Evolutionary conservation across 129 eudicot species (phyloP).

Genomic region (Helianthus annuus): DNA sequence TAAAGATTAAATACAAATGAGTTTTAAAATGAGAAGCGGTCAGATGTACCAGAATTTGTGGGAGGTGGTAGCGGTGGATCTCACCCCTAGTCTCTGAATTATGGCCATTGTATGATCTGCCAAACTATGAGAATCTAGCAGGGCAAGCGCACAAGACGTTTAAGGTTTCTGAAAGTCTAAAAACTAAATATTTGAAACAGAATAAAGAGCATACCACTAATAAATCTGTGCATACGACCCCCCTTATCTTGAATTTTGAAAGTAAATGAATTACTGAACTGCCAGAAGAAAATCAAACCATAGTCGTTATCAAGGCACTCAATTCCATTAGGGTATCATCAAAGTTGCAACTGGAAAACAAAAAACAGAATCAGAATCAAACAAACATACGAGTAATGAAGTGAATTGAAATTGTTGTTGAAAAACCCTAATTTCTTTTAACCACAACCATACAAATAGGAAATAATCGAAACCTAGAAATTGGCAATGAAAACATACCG

Average conservation of each 20-base stretch:
- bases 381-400: no score
- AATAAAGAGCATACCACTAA: conserved; percentile 53
- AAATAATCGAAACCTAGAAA: no score
- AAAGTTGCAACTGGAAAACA: no score
- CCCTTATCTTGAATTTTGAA: conserved; percentile 87
- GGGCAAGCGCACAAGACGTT: conserved; percentile 9
- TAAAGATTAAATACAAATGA: no score
- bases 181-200: background rate
- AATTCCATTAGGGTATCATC: no score
- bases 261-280: conserved; percentile 42
- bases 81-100: conserved; percentile 87
- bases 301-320: no score
- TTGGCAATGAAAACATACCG: no score
- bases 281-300: no score
- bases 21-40: background rate
- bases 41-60: conserved; percentile 78
- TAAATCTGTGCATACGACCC: conserved; percentile 91
- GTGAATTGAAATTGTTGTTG: no score
- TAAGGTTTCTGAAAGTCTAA: background rate
- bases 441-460: no score
- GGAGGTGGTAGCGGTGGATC: conserved; percentile 79
- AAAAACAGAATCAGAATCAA: no score
- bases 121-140: conserved; percentile 72
- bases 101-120: conserved; percentile 71
- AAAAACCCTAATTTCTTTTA: no score